Conservation (phyloP, 2,329 filamentous ascomycete species). For the Aureobasidium sp. region DNA sequence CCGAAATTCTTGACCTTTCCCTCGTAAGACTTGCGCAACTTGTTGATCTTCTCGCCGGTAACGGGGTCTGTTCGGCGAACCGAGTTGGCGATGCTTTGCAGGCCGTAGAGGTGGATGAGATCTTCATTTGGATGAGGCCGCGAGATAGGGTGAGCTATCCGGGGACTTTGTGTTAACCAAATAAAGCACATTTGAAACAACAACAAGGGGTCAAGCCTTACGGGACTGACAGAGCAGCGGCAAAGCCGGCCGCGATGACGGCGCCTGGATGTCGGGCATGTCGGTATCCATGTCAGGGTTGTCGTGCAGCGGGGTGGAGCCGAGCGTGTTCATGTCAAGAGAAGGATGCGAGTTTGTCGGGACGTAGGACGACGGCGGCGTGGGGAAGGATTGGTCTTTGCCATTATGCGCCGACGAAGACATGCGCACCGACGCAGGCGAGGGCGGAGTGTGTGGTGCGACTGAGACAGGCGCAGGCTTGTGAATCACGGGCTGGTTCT, state of each 20-base stretch:
- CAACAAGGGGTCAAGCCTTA: slow-evolving; percentile 22
- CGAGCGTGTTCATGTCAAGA: neutral
- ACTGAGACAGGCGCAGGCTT: slow-evolving; percentile 13
- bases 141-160: slow-evolving; percentile 34
- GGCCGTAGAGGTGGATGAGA: slow-evolving; percentile 51
- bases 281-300: slow-evolving; percentile 22
- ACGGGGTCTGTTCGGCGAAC: slow-evolving; percentile 53
- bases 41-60: slow-evolving; percentile 60
- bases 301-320: too few relatives aligned
- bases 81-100: slow-evolving; percentile 49
- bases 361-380: slow-evolving; percentile 33
- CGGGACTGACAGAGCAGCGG: slow-evolving; percentile 32
- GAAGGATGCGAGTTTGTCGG: neutral
- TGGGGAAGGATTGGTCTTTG: slow-evolving; percentile 28
- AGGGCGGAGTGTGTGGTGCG: slow-evolving; percentile 40
- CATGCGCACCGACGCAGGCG: slow-evolving; percentile 35
- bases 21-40: slow-evolving; percentile 52
- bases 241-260: slow-evolving; percentile 23
- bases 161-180: slow-evolving; percentile 27
- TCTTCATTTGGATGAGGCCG: slow-evolving; percentile 52
- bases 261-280: slow-evolving; percentile 20
- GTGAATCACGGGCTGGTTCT: slow-evolving; percentile 34
- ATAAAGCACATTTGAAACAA: neutral
- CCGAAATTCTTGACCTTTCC: slow-evolving; percentile 45
- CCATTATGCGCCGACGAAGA: slow-evolving; percentile 35